phyloP scores from a whole-genome alignment of 768 basidiomycete species.

The Rickenella mellea region DNA sequence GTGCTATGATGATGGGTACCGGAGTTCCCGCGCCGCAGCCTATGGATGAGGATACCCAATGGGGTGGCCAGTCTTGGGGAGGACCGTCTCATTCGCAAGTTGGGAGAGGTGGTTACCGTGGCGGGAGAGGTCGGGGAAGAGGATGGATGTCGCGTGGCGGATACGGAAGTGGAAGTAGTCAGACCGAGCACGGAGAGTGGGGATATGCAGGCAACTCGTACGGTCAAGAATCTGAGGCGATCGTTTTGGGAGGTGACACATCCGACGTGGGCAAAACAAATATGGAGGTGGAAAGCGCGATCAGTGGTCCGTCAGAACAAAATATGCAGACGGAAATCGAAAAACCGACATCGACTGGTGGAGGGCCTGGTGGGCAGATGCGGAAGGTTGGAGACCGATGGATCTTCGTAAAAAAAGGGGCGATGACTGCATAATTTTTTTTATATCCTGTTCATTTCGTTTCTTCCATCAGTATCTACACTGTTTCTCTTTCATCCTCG shows the following conservation, averaged over 20 bases:
- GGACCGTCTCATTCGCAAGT: conserved; percentile 12
- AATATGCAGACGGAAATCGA: conserved; percentile 1
- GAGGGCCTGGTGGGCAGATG: conserved; percentile 44
- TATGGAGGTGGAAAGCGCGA: not conserved
- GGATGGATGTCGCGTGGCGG: conserved; percentile 20
- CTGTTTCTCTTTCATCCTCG: conserved; percentile 28
- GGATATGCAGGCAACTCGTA: conserved; percentile 6
- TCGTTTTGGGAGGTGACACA: conserved; percentile 50
- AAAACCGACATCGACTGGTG: conserved; percentile 10
- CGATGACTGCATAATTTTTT: conserved; percentile 15
- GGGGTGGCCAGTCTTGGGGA: no score
- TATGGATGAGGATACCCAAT: not conserved
- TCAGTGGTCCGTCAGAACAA: conserved; percentile 2
- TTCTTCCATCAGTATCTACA: conserved; percentile 22
- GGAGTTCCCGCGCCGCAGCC: conserved; percentile 6
- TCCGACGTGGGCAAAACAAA: conserved; percentile 13
- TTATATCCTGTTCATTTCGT: conserved; percentile 9
- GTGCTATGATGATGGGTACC: conserved; percentile 4
- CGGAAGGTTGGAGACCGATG: conserved; percentile 63
- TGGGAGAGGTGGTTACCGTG: conserved; percentile 21
- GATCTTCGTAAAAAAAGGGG: conserved; percentile 47
- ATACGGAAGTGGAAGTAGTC: conserved; percentile 35
- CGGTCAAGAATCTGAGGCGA: conserved; percentile 39
- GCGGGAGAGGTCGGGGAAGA: conserved; percentile 31
- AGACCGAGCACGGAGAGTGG: not conserved